A percentile compares a stretch with the other conserved stretches of the same genome.
phyloP scores from a whole-genome alignment of 352 stramenopile genomes.

The Phytophthora pini region DNA sequence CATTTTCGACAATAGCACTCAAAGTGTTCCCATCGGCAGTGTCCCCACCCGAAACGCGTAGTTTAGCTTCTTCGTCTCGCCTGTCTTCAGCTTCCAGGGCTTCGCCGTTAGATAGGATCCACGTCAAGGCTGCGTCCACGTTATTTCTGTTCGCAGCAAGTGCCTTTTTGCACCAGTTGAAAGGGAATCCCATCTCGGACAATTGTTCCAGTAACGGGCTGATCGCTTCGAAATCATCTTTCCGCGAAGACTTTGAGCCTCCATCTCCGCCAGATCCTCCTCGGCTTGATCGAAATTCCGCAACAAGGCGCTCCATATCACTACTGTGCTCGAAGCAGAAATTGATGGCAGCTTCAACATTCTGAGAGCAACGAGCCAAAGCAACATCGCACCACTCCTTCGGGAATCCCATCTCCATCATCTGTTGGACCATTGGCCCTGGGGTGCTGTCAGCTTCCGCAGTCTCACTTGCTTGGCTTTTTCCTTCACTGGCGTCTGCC shows the following conservation, averaged over 20 bases:
- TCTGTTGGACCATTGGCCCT: conserved; percentile 87
- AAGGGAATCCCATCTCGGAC: conserved; percentile 94
- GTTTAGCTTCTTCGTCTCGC: conserved; percentile 80
- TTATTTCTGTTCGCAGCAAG: conserved; percentile 90
- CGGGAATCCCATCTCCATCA: conserved; percentile 95
- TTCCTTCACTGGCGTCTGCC: conserved; percentile 25
- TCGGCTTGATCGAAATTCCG: conserved; percentile 73
- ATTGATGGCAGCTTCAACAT: conserved; percentile 92
- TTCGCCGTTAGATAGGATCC: conserved; percentile 93
- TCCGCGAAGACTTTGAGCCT: conserved; percentile 36
- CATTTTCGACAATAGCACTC: conserved; percentile 34
- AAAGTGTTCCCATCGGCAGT: conserved; percentile 30
- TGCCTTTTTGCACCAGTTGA: conserved; percentile 93
- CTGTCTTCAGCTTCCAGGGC: conserved; percentile 89
- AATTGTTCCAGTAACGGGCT: conserved; percentile 87
- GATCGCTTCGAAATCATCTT: conserved; percentile 68
- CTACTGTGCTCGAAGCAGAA: conserved; percentile 94
- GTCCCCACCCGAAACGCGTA: conserved; percentile 41
- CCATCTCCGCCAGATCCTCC: conserved; percentile 34
- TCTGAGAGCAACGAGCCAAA: conserved; percentile 84
- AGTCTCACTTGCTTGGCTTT: conserved; percentile 33
- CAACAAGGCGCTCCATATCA: conserved; percentile 91
- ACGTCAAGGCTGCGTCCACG: conserved; percentile 92
- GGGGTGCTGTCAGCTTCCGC: conserved; percentile 41
- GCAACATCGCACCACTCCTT: conserved; percentile 93